Conservation (phyloP, 306 rosid genomes). For the Gastrolobium bilobum region DNA sequence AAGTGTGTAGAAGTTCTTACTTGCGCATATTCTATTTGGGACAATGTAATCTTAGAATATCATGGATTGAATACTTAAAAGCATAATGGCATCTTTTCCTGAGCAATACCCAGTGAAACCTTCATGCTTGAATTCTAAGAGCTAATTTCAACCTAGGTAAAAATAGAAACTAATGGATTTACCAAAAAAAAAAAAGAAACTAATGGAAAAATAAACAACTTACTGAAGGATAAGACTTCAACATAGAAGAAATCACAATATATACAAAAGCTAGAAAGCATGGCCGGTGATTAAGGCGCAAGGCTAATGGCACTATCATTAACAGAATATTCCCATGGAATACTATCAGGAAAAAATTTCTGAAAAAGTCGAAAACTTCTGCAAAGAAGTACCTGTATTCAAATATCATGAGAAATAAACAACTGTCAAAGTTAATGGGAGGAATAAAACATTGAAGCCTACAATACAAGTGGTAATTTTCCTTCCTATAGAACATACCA, state of each 20-base stretch:
- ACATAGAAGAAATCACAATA: slow-evolving; percentile 73
- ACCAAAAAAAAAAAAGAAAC: not conserved
- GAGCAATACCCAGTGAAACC: slow-evolving; percentile 11
- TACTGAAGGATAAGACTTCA: slow-evolving; percentile 93
- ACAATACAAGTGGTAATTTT: slow-evolving; percentile 4
- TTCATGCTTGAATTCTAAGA: slow-evolving; percentile 8
- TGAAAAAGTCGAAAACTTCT: slow-evolving; percentile 92
- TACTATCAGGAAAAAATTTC: slow-evolving; percentile 86
- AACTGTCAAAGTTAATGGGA: slow-evolving; percentile 37
- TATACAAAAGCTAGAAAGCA: slow-evolving; percentile 88
- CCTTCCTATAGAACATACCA: slow-evolving; percentile 71
- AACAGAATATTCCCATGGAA: slow-evolving; percentile 87
- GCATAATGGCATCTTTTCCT: not conserved
- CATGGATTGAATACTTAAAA: slow-evolving; percentile 12
- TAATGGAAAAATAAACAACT: slow-evolving; percentile 35
- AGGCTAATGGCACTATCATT: slow-evolving; percentile 86
- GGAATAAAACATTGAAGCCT: slow-evolving; percentile 42
- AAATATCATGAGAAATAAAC: slow-evolving; percentile 44
- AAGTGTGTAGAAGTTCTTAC: slow-evolving; percentile 22
- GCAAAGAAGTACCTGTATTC: slow-evolving; percentile 94
- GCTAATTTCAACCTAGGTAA: slow-evolving; percentile 35
- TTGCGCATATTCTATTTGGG: slow-evolving; percentile 33
- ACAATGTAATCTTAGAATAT: slow-evolving; percentile 21
- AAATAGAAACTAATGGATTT: not conserved
- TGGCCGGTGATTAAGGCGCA: slow-evolving; percentile 89